Base-by-base conservation (phyloP, 768 basidiomycete species). In the Mycena capillaripes region DNA sequence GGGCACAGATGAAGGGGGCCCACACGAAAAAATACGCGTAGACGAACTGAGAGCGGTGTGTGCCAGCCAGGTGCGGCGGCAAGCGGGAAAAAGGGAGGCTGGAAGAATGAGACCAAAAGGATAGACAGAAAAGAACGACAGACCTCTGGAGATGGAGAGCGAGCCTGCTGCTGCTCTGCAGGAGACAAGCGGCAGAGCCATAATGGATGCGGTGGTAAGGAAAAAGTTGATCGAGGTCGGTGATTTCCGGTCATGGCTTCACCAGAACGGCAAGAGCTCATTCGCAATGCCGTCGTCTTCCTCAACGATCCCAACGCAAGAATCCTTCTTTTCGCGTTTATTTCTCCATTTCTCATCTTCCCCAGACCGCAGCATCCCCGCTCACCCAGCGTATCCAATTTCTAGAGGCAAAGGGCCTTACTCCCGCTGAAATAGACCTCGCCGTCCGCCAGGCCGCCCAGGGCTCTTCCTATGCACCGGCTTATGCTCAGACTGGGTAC, bases 331-430 rank as follows among this genome's bases (percentile, higher is more conserved):
- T 9, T 3, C 40, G 27, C 11, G 3, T 1, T 10, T 32, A 7
- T 21, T 17, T 30, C 30, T 30, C 30, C 17, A 14, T 55, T 30
- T 21, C 40, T 44, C 38, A 67, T 16, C 29, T 23, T 44, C 19
- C 11, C 48, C 75, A 97, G 96, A 87, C 93, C 0, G 92, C 93
- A 78, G 85, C 91, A 40, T 94, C 96, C 3, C 87, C 96, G 2
- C 83, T 97, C 32, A 87, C 93, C 1, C 95, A 97, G 80, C 91
- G 95, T 61, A 89, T 99, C 55, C 93, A 95, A 73, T 99, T 99
- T 84, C 89, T 99, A n/a, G 93, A 98, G 77, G 93, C 95, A 8
- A 98, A 99, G 81, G 98, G 98, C 2, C 86, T 99, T 38, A 92
- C 91, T 0, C 86, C 87, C 8, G 81, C 85, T 19, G 97, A 99